Conservation (phyloP, 2,329 filamentous ascomycete species). For the Fusarium sp. region DNA sequence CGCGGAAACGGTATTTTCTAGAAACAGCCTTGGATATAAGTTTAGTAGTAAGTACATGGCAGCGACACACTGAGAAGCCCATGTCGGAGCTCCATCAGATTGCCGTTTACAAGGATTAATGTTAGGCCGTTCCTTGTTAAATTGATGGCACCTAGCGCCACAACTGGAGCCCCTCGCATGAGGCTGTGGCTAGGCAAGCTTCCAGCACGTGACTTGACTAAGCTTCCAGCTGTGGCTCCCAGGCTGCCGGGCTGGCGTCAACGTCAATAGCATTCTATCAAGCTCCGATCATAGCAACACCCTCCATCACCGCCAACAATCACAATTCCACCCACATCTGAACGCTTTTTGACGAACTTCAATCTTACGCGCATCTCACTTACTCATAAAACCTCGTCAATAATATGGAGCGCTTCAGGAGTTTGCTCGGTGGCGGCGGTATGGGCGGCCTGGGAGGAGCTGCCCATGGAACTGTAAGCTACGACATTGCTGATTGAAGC, state of each 20-base stretch:
- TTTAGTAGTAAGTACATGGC: conserved; percentile 14
- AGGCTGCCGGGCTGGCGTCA: conserved; percentile 52
- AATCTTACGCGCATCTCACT: neutral
- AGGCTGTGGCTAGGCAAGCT: conserved; percentile 24
- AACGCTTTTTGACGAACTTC: neutral
- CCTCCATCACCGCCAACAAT: conserved; percentile 31
- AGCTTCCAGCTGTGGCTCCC: conserved; percentile 46
- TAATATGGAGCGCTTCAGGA: conserved; percentile 90
- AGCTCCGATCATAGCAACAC: conserved; percentile 42
- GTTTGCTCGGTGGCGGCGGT: conserved; percentile 83
- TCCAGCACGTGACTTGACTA: conserved; percentile 45
- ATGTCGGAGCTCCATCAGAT: conserved; percentile 28
- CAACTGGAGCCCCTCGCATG: conserved; percentile 7
- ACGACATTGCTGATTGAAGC: conserved; percentile 21
- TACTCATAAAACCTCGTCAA: conserved; percentile 19
- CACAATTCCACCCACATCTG: conserved; percentile 18
- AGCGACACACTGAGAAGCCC: conserved; percentile 34
- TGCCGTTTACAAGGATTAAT: conserved; percentile 47
- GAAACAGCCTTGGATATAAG: conserved; percentile 37
- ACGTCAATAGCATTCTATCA: conserved; percentile 45
- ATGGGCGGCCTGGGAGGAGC: conserved; percentile 71
- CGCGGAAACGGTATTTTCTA: conserved; percentile 23
- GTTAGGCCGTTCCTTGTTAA: conserved; percentile 42
- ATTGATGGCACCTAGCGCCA: conserved; percentile 16
- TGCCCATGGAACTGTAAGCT: conserved; percentile 55